Evolutionary conservation across 2,329 filamentous ascomycete species (phyloP).

Genomic region (Coniochaeta ligniaria): DNA sequence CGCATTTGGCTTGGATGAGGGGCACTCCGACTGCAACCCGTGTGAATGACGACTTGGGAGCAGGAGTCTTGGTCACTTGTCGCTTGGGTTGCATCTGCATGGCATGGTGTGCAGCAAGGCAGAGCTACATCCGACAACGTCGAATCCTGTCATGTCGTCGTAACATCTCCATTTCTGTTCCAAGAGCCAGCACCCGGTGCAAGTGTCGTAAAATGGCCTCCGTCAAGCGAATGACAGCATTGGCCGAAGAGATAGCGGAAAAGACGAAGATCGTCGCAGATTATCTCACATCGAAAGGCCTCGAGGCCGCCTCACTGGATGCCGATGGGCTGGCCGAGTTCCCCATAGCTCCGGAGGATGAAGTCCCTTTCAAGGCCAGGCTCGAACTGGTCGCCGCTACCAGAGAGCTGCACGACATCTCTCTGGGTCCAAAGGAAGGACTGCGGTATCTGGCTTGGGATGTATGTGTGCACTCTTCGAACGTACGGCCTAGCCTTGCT

Average conservation of each 20-base stretch:
- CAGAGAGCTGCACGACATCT: constrained; percentile 18
- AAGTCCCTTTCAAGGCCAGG: constrained; percentile 7
- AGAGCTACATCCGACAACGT: neutral
- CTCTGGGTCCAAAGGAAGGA: constrained; percentile 16
- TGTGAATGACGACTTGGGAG: neutral
- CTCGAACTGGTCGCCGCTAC: constrained; percentile 14
- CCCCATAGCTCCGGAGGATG: constrained; percentile 9
- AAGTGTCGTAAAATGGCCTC: constrained; percentile 5
- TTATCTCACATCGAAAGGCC: constrained; percentile 9
- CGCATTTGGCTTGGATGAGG: constrained; percentile 3
- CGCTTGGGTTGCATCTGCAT: neutral
- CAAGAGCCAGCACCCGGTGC: neutral
- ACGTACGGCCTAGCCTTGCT: neutral
- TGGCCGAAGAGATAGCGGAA: constrained; percentile 8
- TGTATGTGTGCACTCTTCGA: constrained; percentile 11
- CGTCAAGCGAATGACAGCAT: constrained; percentile 7
- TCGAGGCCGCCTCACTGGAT: constrained; percentile 11
- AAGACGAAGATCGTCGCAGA: constrained; percentile 13
- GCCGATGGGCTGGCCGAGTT: constrained; percentile 10
- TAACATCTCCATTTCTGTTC: neutral
- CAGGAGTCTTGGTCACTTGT: neutral
- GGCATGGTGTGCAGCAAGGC: neutral
- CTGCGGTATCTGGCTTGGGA: constrained; percentile 19
- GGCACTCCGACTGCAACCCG: neutral
- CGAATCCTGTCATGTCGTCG: neutral